Percentiles rank a stretch among this genome's conserved stretches.
These are phyloP conservation scores for Hirsutella thompsonii DNA, from an alignment of 2,329 filamentous ascomycete species.

Conservation along the genomic window DNA sequence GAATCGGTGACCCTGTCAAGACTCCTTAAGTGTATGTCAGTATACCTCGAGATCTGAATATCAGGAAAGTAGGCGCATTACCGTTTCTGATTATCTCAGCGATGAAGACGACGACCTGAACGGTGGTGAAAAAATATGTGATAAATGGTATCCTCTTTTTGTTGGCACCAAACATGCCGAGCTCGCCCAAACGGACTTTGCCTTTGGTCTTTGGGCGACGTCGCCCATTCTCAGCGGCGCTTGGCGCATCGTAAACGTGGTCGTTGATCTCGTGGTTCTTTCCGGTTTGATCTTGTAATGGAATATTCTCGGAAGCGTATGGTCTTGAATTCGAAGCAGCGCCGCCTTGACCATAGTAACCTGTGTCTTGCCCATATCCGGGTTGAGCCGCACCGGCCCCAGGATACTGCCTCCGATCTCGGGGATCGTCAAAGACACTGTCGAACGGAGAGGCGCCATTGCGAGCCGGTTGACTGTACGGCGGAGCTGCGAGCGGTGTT, in stretches of 20 bases:
- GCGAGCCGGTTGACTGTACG: conserved; percentile 20
- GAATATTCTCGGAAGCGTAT: conserved; percentile 39
- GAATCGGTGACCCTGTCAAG: conserved; percentile 65
- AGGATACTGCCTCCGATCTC: conserved; percentile 25
- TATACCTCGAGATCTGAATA: neutral
- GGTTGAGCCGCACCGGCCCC: conserved; percentile 23
- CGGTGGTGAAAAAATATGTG: conserved; percentile 63
- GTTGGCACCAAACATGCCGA: conserved; percentile 45
- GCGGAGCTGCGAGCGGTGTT: conserved; percentile 14
- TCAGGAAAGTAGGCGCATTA: conserved; percentile 26
- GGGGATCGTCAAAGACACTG: conserved; percentile 54
- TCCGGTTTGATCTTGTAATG: conserved; percentile 34
- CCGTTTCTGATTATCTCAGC: conserved; percentile 77
- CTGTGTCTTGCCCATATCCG: conserved; percentile 35
- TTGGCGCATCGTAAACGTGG: conserved; percentile 48
- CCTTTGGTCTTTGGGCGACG: conserved; percentile 20
- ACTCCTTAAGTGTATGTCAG: conserved; percentile 36
- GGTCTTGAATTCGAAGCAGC: conserved; percentile 18
- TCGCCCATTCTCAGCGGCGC: conserved; percentile 11
- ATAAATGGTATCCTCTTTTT: conserved; percentile 60
- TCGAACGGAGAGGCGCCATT: conserved; percentile 44
- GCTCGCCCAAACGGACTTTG: conserved; percentile 41
- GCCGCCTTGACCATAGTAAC: conserved; percentile 39
- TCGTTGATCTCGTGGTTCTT: conserved; percentile 35
- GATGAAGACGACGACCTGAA: conserved; percentile 78